Base-by-base conservation (phyloP, 2,329 filamentous ascomycete species). In the Diaporthe vaccinii region DNA sequence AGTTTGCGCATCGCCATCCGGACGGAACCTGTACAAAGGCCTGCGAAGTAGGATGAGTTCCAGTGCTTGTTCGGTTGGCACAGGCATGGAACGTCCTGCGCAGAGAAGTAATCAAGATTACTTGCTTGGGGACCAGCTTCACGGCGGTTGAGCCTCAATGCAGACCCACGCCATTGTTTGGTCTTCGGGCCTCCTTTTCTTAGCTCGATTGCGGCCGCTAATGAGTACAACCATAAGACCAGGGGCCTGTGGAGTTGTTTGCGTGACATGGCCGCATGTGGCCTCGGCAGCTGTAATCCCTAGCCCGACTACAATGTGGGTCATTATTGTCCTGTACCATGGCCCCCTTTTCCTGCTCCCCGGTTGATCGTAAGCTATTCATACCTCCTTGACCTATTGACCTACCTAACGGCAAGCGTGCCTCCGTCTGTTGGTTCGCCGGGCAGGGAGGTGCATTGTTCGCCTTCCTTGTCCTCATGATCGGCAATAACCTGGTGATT, bases 201-300 rank as follows among this genome's bases (percentile, higher is more conserved):
- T 53, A 12, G 8, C 7, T 25, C 20, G 2, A 36, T 14, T n/a
- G 10, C 31, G 28, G 65, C 65, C 31, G 46, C 31, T 53, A 53
- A 36, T 20, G 22, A 68, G 22, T 15, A 68, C 9, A 7, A 53
- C 9, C 14, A 41, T 34, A 53, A 39, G 14, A 68, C 12, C 46
- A 53, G 34, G 65, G 65, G 28, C 7, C 6, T 36, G 62, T 53
- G 65, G 65, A 39, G 62, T 68, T 20, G 14, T 22, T 8, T 53
- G n/a, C 34, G 28, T 53, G 44, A 5, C 65, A 14, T 39, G 46
- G 65, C 65, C 65, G 31, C 31, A 39, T 69, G 15, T 53, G 49
- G 49, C 65, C 65, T 69, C 49, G 65, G 65, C 65, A n/a, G 34
- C 65, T 41, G 31, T 53, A 25, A 39, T n/a, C 49, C 65, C 49